Base-by-base conservation (phyloP, 2,329 filamentous ascomycete genomes). In the Leptographium procerum region DNA sequence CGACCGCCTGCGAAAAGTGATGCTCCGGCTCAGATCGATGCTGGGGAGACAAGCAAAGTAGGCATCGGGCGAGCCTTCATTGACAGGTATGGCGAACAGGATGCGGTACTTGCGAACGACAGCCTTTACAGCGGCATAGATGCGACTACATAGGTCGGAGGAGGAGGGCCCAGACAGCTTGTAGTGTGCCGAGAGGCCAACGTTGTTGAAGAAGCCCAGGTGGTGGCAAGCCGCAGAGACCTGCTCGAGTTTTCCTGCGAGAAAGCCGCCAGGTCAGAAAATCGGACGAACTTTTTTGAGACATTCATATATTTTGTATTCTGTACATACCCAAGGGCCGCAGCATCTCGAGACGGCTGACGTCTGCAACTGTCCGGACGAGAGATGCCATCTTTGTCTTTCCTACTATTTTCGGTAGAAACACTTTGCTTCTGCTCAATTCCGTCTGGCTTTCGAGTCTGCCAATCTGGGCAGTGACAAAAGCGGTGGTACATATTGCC, bases 171-270 rank as follows among this genome's bases (percentile, higher is more conserved):
- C 28, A 10, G 55, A 22, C 28, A 56, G 24, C 4, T 22, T n/a
- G 43, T 56, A 56, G 11, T 31, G 28, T 8, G 43, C 55, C 9
- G 55, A 50, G 2, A 56, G 4, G 55, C 55, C 55, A 16, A 56
- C 55, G 14, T 56, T 56, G 55, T 56, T 16, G 45, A 56, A 50
- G 43, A 34, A 50, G 28, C 55, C 43, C n/a, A 56, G 22, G 43
- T 47, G 55, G 19, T 56, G 55, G 14, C 55, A 56, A 8, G 31
- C 40, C 5, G 55, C 40, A 2, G 55, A 56, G 2, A 56, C 55
- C 31, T 56, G 55, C 13, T 56, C 55, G 4, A 56, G 40, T 50
- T 56, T 56, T 43, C 55, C 55, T 50, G 54, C 29, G 22, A n/a
- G n/a, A 10, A 13, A 11, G 34, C 3, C 11, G n/a, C n/a, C n/a